Conservation (phyloP, 108 stramenopile genomes). For the Cafeteria roenbergensis region DNA sequence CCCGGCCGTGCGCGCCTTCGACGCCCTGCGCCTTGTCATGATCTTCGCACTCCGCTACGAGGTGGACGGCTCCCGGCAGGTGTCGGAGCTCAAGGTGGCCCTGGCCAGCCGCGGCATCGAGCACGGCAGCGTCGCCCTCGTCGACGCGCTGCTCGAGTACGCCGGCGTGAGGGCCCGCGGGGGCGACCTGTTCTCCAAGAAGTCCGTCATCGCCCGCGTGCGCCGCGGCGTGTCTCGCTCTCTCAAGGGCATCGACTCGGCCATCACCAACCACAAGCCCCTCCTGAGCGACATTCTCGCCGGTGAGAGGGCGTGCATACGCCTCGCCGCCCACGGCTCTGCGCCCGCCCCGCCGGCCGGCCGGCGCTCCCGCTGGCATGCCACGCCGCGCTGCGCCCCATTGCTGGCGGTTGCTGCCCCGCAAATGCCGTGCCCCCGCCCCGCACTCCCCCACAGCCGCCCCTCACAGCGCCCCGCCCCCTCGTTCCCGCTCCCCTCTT, state of each 20-base stretch:
- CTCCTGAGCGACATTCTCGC: slow-evolving; percentile 74
- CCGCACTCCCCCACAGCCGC: too few species aligned
- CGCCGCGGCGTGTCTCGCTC: slow-evolving; percentile 76
- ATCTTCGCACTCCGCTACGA: slow-evolving; percentile 94
- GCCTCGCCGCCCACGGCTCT: too few species aligned
- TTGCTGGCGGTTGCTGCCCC: too few species aligned
- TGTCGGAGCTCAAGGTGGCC: slow-evolving; percentile 57
- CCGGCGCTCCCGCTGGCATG: too few species aligned
- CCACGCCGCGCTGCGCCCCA: too few species aligned
- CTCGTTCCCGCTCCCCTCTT: too few species aligned
- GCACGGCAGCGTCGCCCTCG: slow-evolving; percentile 64
- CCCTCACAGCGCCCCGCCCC: too few species aligned
- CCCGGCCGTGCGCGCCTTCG: slow-evolving; percentile 62
- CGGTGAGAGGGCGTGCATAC: too few species aligned
- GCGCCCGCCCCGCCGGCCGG: too few species aligned
- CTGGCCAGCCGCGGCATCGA: slow-evolving; percentile 70
- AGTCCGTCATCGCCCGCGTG: slow-evolving; percentile 66
- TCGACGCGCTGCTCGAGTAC: slow-evolving; percentile 76
- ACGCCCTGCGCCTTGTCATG: slow-evolving; percentile 87
- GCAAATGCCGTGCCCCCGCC: too few species aligned
- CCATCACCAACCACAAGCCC: slow-evolving; percentile 90
- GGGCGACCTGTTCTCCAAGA: slow-evolving; percentile 23
- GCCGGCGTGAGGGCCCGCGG: slow-evolving; percentile 45
- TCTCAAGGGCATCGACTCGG: slow-evolving; percentile 87
- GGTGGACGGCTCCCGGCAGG: slow-evolving; percentile 53